These are phyloP conservation scores for Colletotrichum kahawae DNA, from an alignment of 2,329 filamentous ascomycete species.

Conservation along the genomic window DNA sequence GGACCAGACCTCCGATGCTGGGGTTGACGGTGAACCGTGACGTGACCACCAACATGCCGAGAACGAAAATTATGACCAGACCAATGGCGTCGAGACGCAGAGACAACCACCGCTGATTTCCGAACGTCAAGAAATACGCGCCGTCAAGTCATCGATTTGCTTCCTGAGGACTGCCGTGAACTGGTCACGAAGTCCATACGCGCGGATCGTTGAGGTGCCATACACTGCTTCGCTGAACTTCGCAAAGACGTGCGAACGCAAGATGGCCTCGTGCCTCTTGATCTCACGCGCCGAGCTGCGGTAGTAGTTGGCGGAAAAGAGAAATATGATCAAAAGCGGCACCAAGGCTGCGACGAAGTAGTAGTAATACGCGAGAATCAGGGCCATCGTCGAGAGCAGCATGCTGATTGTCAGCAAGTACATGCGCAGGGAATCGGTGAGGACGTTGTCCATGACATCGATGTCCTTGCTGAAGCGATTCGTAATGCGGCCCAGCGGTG, in stretches of 20 bases:
- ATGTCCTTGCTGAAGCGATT: constrained; percentile 96
- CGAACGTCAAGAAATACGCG: constrained; percentile 92
- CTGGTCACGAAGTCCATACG: constrained; percentile 79
- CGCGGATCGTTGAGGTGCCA: constrained; percentile 83
- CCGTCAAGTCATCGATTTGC: constrained; percentile 82
- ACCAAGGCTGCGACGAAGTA: constrained; percentile 73
- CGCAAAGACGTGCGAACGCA: constrained; percentile 86
- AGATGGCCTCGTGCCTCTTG: constrained; percentile 88
- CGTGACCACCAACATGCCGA: constrained; percentile 90
- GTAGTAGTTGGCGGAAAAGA: constrained; percentile 86
- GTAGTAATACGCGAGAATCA: constrained; percentile 92
- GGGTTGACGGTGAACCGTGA: constrained; percentile 85
- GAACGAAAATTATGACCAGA: constrained; percentile 81
- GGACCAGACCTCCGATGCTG: constrained; percentile 82
- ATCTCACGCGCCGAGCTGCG: constrained; percentile 88
- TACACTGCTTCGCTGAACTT: constrained; percentile 88
- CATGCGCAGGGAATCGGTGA: constrained; percentile 89
- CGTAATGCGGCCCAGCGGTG: constrained; percentile 89
- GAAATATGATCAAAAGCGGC: constrained; percentile 74
- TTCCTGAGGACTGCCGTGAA: constrained; percentile 76
- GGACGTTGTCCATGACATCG: constrained; percentile 92
- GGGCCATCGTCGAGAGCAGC: constrained; percentile 80
- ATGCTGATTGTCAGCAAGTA: constrained; percentile 84
- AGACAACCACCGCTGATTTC: constrained; percentile 94
- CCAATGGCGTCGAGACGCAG: constrained; percentile 84